phyloP scores from a whole-genome alignment of 108 stramenopile genomes.

The Cylindrotheca closterium region DNA sequence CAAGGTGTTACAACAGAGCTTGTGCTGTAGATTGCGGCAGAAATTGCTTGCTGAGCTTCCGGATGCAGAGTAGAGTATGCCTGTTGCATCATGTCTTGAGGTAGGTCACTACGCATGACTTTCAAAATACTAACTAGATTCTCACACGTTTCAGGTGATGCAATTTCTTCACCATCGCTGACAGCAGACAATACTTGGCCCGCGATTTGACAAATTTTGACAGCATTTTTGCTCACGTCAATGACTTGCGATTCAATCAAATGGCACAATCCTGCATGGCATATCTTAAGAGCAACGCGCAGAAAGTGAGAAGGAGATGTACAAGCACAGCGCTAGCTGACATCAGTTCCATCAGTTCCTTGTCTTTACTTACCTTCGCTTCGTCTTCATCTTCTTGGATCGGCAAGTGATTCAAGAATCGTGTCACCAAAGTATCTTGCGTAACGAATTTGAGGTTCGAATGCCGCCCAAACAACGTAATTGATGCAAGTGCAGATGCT shows the following conservation, averaged over 20 bases:
- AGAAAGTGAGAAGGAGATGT: too few relatives aligned
- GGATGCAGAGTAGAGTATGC: slow-evolving; percentile 33
- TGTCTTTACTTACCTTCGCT: too few relatives aligned
- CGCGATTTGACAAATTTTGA: slow-evolving; percentile 35
- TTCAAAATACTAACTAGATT: slow-evolving; percentile 42
- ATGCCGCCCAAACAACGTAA: slow-evolving; percentile 57
- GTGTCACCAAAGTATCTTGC: slow-evolving; percentile 27
- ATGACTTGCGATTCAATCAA: too few relatives aligned
- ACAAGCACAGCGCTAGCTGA: too few relatives aligned
- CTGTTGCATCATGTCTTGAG: slow-evolving; percentile 33
- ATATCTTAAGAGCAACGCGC: too few relatives aligned
- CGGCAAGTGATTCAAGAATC: slow-evolving; percentile 65
- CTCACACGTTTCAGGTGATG: slow-evolving; percentile 45
- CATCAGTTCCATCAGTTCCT: slow-evolving; percentile 13
- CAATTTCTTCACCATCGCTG: slow-evolving; percentile 54
- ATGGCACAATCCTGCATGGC: slow-evolving; percentile 63
- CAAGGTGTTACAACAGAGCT: slow-evolving; percentile 36
- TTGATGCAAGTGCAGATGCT: slow-evolving; percentile 61
- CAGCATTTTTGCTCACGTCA: slow-evolving; percentile 19
- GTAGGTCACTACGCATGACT: slow-evolving; percentile 37
- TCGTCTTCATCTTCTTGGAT: slow-evolving; percentile 67
- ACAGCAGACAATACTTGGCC: slow-evolving; percentile 48
- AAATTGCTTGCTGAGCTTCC: slow-evolving; percentile 43
- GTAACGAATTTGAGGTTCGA: slow-evolving; percentile 29
- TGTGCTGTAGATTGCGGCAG: slow-evolving; percentile 20